A percentile compares a stretch with the other conserved stretches of the same genome.
phyloP scores from a whole-genome alignment of 2,329 filamentous ascomycete species.

The Cladophialophora psammophila region DNA sequence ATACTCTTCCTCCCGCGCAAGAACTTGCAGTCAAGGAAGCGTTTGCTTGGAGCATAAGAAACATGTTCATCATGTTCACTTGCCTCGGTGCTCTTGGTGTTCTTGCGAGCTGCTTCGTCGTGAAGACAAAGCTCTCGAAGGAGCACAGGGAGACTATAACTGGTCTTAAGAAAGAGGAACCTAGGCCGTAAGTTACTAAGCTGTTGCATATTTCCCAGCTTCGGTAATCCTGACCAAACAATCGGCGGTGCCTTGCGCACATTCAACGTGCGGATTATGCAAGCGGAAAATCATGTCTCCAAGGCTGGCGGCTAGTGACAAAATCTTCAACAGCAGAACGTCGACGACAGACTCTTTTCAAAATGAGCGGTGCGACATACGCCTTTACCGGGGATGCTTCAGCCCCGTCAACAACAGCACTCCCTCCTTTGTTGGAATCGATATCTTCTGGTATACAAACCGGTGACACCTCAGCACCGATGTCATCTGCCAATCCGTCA shows the following conservation, averaged over 20 bases:
- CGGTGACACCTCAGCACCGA: conserved; percentile 26
- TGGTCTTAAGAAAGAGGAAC: conserved; percentile 48
- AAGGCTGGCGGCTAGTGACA: background rate
- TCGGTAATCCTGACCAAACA: background rate
- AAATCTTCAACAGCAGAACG: conserved; percentile 20
- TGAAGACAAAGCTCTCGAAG: conserved; percentile 49
- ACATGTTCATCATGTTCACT: conserved; percentile 58
- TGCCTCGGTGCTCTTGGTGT: conserved; percentile 26
- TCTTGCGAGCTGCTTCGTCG: conserved; percentile 47
- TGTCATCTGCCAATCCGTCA: conserved; percentile 24
- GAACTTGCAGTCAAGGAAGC: conserved; percentile 49
- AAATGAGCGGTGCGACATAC: background rate
- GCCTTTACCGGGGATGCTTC: conserved; percentile 28
- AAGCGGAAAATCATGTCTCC: background rate
- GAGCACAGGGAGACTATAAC: conserved; percentile 54
- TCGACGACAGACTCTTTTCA: background rate
- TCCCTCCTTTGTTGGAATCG: conserved; percentile 25
- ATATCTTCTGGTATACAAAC: conserved; percentile 10
- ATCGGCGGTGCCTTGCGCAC: background rate
- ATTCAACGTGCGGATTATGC: conserved; percentile 6
- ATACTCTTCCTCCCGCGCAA: conserved; percentile 43
- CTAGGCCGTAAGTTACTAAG: background rate
- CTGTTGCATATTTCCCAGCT: background rate
- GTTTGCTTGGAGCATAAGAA: conserved; percentile 54
- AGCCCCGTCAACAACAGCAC: conserved; percentile 35